Evolutionary conservation across 2,329 filamentous ascomycete genomes (phyloP), one percentile per base, ranked within the genome.

Genomic region (Canariomyces notabilis): DNA sequence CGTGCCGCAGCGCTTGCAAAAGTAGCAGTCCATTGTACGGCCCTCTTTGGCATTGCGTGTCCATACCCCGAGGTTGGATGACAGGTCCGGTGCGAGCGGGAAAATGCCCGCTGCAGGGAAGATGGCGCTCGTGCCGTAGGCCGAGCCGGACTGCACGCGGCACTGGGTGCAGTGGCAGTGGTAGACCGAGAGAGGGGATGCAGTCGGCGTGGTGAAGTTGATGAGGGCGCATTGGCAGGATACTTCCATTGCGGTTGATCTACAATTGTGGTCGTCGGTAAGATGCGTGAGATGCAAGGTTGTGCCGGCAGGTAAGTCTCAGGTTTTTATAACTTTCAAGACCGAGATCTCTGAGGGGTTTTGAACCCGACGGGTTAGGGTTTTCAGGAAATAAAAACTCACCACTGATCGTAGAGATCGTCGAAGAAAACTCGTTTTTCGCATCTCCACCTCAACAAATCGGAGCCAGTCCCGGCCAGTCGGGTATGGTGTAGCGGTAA

Each of bases 161-260:
- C 66, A 68, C 29, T 66, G 59, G 46, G 57, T 63, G 55, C 66
- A 68, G 53, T 68, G 65, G 49, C 65, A 68, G 55, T 62, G 60
- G 54, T 58, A 67, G 5, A 64, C 36, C 2, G 51, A 48, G 7
- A 60, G 43, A 2, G 60, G 61, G n/a, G 53, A 23, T 6, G 58
- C 49, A 8, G 58, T 54, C 1, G 59, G 57, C 6, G 61, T 61
- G 32, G 57, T 44, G 52, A 67, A 66, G 12, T 54, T 41, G 32
- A 66, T 54, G 44, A 46, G 38, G 31, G 55, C 55, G 57, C 64
- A 68, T 53, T 68, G 63, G 49, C 65, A 67, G 33, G 21, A 23
- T 9, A 58, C 51, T 12, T 56, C 35, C 53, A 55, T 58, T n/a
- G n/a, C 46, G 22, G 18, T 22, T 6, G 15, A 12, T 21, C 1